These are phyloP conservation scores for Iberis pinnata DNA, from an alignment of 345 rosid genomes.

Conservation along the genomic window DNA sequence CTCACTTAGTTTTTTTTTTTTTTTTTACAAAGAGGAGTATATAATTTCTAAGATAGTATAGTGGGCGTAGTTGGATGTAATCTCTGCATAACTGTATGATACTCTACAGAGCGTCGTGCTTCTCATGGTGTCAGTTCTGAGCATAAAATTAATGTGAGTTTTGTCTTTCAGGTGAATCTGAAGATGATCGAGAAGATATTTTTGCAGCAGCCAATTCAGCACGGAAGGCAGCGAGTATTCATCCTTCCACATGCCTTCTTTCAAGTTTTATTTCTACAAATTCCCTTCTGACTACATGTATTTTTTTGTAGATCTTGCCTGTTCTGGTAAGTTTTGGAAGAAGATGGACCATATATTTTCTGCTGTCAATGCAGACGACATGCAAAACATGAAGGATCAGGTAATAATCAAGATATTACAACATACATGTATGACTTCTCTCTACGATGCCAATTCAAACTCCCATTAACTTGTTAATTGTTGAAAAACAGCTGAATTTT, in stretches of 20 bases:
- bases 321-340: slow-evolving; percentile 77
- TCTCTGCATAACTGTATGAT: slow-evolving; percentile 14
- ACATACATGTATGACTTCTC: slow-evolving; percentile 8
- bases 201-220: slow-evolving; percentile 81
- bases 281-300: slow-evolving; percentile 15
- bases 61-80: slow-evolving; percentile 4
- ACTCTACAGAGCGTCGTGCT: slow-evolving; percentile 6
- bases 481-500: slow-evolving; percentile 48
- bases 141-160: not conserved
- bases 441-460: slow-evolving; percentile 9
- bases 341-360: slow-evolving; percentile 70
- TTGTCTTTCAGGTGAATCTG: slow-evolving; percentile 64
- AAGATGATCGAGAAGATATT: slow-evolving; percentile 78
- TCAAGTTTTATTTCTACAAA: slow-evolving; percentile 13
- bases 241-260: slow-evolving; percentile 23
- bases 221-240: slow-evolving; percentile 56
- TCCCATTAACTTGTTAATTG: slow-evolving; percentile 14
- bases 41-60: not conserved
- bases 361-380: slow-evolving; percentile 54
- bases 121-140: slow-evolving; percentile 11
- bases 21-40: not conserved
- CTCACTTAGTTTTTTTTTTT: slow-evolving; percentile 14
- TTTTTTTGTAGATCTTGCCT: slow-evolving; percentile 53
- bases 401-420: slow-evolving; percentile 31
- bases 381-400: slow-evolving; percentile 71